Evolutionary conservation across 805 yeast genomes (phyloP).

Genomic region (Suhomyces sp.): DNA sequence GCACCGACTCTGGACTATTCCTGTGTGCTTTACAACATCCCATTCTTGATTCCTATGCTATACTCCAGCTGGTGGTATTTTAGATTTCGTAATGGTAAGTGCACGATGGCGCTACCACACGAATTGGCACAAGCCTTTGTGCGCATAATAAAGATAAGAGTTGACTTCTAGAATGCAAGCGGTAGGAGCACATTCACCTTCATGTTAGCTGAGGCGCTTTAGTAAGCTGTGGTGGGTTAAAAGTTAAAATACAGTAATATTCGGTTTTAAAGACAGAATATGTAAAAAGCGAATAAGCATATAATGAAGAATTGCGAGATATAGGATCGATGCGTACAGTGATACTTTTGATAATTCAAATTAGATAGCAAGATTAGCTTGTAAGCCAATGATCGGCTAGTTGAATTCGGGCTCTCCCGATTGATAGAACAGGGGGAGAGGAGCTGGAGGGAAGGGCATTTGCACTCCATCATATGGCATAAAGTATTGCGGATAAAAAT

Average conservation of each 20-base stretch:
- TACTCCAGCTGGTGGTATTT: not conserved
- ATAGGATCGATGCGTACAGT: not conserved
- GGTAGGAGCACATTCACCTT: no score
- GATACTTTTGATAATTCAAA: not conserved
- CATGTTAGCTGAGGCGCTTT: no score
- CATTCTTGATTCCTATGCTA: not conserved
- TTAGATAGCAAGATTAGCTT: not conserved
- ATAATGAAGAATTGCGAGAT: not conserved
- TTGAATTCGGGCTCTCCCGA: conserved; percentile 1
- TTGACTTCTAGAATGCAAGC: no score
- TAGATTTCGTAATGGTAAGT: not conserved
- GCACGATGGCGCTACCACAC: not conserved
- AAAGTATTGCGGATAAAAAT: conserved; percentile 27
- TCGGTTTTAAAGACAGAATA: no score
- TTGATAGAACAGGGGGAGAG: conserved; percentile 14
- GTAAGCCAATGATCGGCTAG: not conserved
- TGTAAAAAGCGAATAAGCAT: not conserved
- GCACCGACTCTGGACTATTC: not conserved
- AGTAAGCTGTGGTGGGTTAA: no score
- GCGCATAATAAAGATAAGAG: not conserved
- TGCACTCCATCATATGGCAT: conserved; percentile 17
- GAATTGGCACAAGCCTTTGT: not conserved
- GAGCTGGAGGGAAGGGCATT: conserved; percentile 15
- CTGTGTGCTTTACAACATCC: not conserved
- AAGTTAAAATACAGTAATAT: not conserved